Percentiles rank a stretch among this genome's conserved stretches.
Evolutionary conservation across 2,329 filamentous ascomycete genomes (phyloP).

Genomic region (Fusarium clavum): DNA sequence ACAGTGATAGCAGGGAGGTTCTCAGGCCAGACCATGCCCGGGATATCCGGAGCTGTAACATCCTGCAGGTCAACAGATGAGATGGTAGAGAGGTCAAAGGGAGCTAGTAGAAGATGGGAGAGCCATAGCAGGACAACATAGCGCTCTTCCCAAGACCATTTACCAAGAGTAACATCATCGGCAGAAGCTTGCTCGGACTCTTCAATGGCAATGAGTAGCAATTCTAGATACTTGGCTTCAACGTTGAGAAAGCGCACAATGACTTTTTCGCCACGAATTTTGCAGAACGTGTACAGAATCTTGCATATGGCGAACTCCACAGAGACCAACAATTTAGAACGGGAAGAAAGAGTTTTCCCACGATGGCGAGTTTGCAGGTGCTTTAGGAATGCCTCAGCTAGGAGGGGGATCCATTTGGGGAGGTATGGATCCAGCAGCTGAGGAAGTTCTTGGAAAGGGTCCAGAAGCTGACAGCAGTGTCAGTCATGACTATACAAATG

Average conservation of each 20-base stretch:
- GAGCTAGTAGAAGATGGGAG: conserved; percentile 82
- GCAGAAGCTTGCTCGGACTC: conserved; percentile 56
- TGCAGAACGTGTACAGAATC: conserved; percentile 91
- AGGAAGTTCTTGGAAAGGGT: conserved; percentile 94
- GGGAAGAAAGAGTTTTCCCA: conserved; percentile 52
- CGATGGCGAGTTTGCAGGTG: conserved; percentile 64
- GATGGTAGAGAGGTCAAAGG: conserved; percentile 90
- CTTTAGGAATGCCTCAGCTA: conserved; percentile 81
- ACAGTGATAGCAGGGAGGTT: conserved; percentile 76
- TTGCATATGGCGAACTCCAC: conserved; percentile 79
- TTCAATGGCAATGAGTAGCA: conserved; percentile 81
- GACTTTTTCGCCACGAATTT: conserved; percentile 93
- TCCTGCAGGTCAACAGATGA: conserved; percentile 70
- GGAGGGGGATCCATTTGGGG: conserved; percentile 76
- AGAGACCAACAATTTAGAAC: conserved; percentile 60
- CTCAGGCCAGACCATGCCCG: conserved; percentile 66
- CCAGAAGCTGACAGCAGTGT: conserved; percentile 64
- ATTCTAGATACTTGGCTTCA: conserved; percentile 86
- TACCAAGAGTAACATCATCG: conserved; percentile 27
- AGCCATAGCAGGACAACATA: conserved; percentile 92
- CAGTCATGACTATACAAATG: neutral
- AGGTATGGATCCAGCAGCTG: conserved; percentile 91
- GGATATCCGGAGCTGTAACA: conserved; percentile 55
- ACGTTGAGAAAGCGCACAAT: conserved; percentile 91
- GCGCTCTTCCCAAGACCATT: conserved; percentile 85